Evolutionary conservation across 2,329 filamentous ascomycete genomes (phyloP).

Genomic region (Orbilia ellipsospora): DNA sequence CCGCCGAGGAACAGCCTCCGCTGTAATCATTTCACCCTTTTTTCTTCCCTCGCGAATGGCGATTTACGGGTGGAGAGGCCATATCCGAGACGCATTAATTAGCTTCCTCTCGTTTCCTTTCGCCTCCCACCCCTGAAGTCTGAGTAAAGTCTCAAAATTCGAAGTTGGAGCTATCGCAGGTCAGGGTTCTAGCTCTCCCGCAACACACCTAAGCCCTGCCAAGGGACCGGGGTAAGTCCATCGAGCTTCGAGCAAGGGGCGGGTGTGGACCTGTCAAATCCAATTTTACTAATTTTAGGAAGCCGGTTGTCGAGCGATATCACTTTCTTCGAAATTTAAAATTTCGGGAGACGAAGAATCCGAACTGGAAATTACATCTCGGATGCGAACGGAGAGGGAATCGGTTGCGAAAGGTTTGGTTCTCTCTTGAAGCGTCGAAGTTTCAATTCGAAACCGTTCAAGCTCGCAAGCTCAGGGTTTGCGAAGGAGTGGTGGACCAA

Average conservation of each 20-base stretch:
- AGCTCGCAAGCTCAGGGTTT: slow-evolving; percentile 24
- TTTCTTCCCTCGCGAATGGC: slow-evolving; percentile 37
- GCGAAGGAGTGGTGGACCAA: slow-evolving; percentile 16
- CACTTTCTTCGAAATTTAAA: slow-evolving; percentile 4
- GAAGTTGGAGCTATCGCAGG: slow-evolving; percentile 51
- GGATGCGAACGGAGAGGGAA: background rate
- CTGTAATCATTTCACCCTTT: slow-evolving; percentile 19
- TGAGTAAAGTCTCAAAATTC: slow-evolving; percentile 19
- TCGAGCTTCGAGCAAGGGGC: background rate
- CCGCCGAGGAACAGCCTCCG: slow-evolving; percentile 16
- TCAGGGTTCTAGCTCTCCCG: slow-evolving; percentile 47
- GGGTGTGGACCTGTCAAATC: slow-evolving; percentile 23
- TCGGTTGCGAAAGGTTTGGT: background rate
- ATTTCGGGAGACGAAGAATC: slow-evolving; percentile 1
- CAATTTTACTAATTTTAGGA: slow-evolving; percentile 54
- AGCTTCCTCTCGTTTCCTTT: slow-evolving; percentile 13
- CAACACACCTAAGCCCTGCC: slow-evolving; percentile 45
- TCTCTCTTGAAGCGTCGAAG: background rate
- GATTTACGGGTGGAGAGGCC: slow-evolving; percentile 22
- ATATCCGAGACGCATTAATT: slow-evolving; percentile 28
- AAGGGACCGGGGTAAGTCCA: slow-evolving; percentile 28
- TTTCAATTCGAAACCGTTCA: slow-evolving; percentile 41
- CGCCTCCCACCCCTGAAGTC: slow-evolving; percentile 34
- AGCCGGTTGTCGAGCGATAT: slow-evolving; percentile 13
- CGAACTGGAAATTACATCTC: slow-evolving; percentile 6